Percentiles rank a stretch among this genome's conserved stretches.
phyloP scores from a whole-genome alignment of 2,329 filamentous ascomycete species.

The Emericellopsis cladophorae region DNA sequence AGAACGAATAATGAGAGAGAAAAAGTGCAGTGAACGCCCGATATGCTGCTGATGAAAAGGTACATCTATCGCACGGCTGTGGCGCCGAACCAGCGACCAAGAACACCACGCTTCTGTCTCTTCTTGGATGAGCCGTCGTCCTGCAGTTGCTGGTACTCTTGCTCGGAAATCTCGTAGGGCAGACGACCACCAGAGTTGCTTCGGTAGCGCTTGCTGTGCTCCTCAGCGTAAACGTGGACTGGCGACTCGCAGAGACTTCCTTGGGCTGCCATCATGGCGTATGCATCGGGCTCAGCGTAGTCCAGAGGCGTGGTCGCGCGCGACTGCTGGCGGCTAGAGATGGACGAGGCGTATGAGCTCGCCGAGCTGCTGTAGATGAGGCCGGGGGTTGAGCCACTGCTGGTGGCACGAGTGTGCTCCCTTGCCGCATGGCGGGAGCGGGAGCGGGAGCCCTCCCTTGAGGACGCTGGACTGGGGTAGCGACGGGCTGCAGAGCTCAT shows the following conservation, averaged over 20 bases:
- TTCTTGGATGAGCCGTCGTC: conserved; percentile 33
- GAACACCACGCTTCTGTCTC: conserved; percentile 36
- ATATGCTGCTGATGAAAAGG: no score
- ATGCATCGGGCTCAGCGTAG: conserved; percentile 25
- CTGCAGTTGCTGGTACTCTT: conserved; percentile 37
- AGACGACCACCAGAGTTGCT: conserved; percentile 18
- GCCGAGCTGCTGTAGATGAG: conserved; percentile 35
- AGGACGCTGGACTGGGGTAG: conserved; percentile 33
- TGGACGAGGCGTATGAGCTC: conserved; percentile 35
- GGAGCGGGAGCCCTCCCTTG: conserved; percentile 28
- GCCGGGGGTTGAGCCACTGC: conserved; percentile 24
- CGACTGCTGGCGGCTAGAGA: conserved; percentile 34
- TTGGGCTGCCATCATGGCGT: conserved; percentile 21
- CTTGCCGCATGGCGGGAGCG: conserved; percentile 26
- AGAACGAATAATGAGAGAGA: no score
- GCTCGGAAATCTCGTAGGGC: conserved; percentile 41
- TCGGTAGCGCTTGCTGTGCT: conserved; percentile 7
- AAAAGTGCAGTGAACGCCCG: no score
- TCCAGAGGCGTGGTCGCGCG: conserved; percentile 40
- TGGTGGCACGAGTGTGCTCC: conserved; percentile 23
- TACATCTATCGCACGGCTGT: conserved; percentile 14
- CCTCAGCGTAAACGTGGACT: conserved; percentile 29
- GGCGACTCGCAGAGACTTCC: conserved; percentile 37
- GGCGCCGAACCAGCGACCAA: conserved; percentile 38
- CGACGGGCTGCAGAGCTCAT: conserved; percentile 17